phyloP scores from a whole-genome alignment of 805 yeast species.

The Yueomyces sinensis region DNA sequence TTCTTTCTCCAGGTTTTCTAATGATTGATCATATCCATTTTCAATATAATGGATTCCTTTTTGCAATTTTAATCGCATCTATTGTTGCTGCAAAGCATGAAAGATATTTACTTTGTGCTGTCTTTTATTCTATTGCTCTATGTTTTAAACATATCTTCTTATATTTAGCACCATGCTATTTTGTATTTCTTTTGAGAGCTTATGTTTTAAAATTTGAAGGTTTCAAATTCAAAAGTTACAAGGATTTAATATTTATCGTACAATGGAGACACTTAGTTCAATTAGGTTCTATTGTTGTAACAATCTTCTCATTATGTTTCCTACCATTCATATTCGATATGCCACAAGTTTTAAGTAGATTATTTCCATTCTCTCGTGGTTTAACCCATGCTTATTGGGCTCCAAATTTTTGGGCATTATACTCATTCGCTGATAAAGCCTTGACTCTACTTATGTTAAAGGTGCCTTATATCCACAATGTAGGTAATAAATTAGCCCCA shows the following conservation, averaged over 20 bases:
- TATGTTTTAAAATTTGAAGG: slow-evolving; percentile 43
- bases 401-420: slow-evolving; percentile 93
- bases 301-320: slow-evolving; percentile 55
- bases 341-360: slow-evolving; percentile 49
- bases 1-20: slow-evolving; percentile 78
- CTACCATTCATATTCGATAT: slow-evolving; percentile 63
- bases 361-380: slow-evolving; percentile 92
- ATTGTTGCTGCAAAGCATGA: slow-evolving; percentile 55
- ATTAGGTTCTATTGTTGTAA: slow-evolving; percentile 49
- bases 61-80: slow-evolving; percentile 66
- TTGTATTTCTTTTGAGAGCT: slow-evolving; percentile 59
- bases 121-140: slow-evolving; percentile 58
- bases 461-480: slow-evolving; percentile 32
- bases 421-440: slow-evolving; percentile 68
- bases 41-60: slow-evolving; percentile 91
- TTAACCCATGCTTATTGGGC: slow-evolving; percentile 99
- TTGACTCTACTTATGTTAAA: slow-evolving; percentile 31
- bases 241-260: slow-evolving; percentile 24
- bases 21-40: slow-evolving; percentile 93
- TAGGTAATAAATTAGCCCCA: slow-evolving; percentile 25
- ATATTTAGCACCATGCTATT: slow-evolving; percentile 89
- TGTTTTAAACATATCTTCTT: slow-evolving; percentile 93
- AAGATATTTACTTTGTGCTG: slow-evolving; percentile 46
- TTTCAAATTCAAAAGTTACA: slow-evolving; percentile 22
- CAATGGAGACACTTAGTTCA: slow-evolving; percentile 48